phyloP scores from a whole-genome alignment of 192 early-diverging fungal species.

The Jimgerdemannia lactiflua region DNA sequence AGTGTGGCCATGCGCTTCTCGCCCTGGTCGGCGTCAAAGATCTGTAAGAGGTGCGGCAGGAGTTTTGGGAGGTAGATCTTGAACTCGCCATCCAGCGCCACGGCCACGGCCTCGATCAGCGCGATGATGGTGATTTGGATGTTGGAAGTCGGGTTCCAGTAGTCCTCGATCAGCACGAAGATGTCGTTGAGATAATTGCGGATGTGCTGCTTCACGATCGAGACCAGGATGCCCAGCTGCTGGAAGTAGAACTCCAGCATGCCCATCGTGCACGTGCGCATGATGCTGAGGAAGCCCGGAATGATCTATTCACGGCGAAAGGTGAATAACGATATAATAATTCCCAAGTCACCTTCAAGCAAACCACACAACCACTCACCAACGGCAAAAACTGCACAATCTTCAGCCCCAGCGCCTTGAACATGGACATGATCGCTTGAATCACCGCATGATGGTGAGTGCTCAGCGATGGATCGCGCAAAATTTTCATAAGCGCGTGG shows the following conservation, averaged over 20 bases:
- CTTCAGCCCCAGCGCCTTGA: conserved; percentile 83
- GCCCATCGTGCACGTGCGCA: conserved; percentile 64
- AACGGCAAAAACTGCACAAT: conserved; percentile 87
- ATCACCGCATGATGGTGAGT: conserved; percentile 84
- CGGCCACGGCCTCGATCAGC: conserved; percentile 82
- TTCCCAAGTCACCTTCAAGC: conserved; percentile 1
- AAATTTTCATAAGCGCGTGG: conserved; percentile 82
- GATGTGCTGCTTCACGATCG: conserved; percentile 85
- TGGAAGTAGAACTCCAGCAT: conserved; percentile 93
- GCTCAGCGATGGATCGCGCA: conserved; percentile 77
- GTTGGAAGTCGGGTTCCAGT: conserved; percentile 63
- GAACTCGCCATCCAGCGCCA: conserved; percentile 86
- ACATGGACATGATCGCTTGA: conserved; percentile 92
- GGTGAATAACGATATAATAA: conserved; percentile 25
- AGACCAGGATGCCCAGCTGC: conserved; percentile 76
- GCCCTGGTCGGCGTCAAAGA: conserved; percentile 62
- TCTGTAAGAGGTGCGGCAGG: conserved; percentile 79
- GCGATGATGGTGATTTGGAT: conserved; percentile 84
- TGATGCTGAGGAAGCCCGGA: conserved; percentile 85
- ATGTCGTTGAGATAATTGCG: conserved; percentile 83
- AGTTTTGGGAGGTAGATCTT: conserved; percentile 79
- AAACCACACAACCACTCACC: conserved; percentile 31
- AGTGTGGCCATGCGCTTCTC: conserved; percentile 44
- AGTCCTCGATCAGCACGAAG: conserved; percentile 75
- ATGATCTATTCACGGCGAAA: conserved; percentile 53